Evolutionary conservation across 2,329 filamentous ascomycete genomes (phyloP), one percentile per base, ranked within the genome.

Genomic region (Hypomyces perniciosus): DNA sequence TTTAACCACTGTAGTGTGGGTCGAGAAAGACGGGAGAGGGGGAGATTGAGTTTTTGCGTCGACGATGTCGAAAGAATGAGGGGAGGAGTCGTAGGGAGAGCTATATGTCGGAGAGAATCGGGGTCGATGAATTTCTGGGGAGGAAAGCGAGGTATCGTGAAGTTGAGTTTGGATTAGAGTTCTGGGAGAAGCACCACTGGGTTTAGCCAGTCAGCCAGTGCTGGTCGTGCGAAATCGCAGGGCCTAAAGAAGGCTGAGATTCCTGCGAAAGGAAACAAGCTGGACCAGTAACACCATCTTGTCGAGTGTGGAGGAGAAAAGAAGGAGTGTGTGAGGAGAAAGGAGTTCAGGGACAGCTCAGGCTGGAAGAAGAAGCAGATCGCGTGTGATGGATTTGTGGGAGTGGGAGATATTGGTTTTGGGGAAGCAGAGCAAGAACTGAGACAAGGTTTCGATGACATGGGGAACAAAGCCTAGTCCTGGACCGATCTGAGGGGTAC

Each of bases 271-370:
- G 49, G 37, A 37, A 45, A 50, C 44, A 43, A 59, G 55, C 35
- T 57, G 59, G 55, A 57, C 46, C 35, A 50, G 45, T 39, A 50
- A 55, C 13, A 54, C 55, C 59, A 61, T 60, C 53, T 55, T 61
- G 57, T 57, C 50, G 34, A 40, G 29, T 29, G 20, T 35, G 9
- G 39, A 20, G 29, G 38, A 28, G 31, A 42, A 28, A 42, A 44
- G 48, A 44, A 40, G 50, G 43, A 50, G 46, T 44, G 28, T 39
- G 26, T 20, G 13, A 28, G 20, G 34, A 41, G 12, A 28, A 8
- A 35, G 29, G 27, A 29, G 26, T 31, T 26, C 29, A 41, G 46
- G 37, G 12, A 20, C 39, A 37, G 39, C 46, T 55, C 50, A 50
- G 53, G 48, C 46, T 54, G 45, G 38, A 50, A 48, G 44, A 54